Percentiles rank a stretch among this genome's conserved stretches.
Evolutionary conservation across 345 rosid species (phyloP).

Genomic region (Lagerstroemia speciosa): DNA sequence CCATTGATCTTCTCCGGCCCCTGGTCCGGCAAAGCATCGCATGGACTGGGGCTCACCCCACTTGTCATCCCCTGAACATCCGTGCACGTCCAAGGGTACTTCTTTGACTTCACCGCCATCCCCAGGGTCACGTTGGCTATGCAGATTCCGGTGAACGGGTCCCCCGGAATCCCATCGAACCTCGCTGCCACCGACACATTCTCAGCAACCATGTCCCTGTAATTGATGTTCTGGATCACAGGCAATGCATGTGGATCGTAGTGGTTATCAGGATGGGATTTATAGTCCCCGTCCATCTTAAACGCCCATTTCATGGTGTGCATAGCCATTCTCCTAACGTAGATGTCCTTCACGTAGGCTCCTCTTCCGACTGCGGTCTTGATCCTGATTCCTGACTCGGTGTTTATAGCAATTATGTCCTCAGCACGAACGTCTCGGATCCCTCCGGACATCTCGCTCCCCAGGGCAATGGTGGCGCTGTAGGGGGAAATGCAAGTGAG

Average conservation of each 20-base stretch:
- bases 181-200: conserved; percentile 16
- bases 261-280: conserved; percentile 16
- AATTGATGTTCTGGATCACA: conserved; percentile 16
- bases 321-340: conserved; percentile 15
- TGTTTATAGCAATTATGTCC: conserved; percentile 17
- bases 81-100: conserved; percentile 18
- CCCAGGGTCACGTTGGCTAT: conserved; percentile 15
- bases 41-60: conserved; percentile 16
- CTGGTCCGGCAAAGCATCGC: conserved; percentile 15
- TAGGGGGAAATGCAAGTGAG: conserved; percentile 33
- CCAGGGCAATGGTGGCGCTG: conserved; percentile 34
- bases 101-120: conserved; percentile 14
- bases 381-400: conserved; percentile 16
- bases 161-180: conserved; percentile 11
- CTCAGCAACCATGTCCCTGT: conserved; percentile 15
- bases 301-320: conserved; percentile 24
- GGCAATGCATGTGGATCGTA: conserved; percentile 20
- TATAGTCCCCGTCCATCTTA: conserved; percentile 20
- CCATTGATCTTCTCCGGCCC: conserved; percentile 11
- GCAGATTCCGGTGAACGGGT: conserved; percentile 13
- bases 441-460: conserved; percentile 41
- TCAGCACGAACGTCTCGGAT: conserved; percentile 24
- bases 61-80: conserved; percentile 20
- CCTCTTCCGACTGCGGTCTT: conserved; percentile 22
- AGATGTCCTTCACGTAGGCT: conserved; percentile 19